Conservation (phyloP, 192 early-diverging fungal species). For the Haplosporangium gracile region DNA sequence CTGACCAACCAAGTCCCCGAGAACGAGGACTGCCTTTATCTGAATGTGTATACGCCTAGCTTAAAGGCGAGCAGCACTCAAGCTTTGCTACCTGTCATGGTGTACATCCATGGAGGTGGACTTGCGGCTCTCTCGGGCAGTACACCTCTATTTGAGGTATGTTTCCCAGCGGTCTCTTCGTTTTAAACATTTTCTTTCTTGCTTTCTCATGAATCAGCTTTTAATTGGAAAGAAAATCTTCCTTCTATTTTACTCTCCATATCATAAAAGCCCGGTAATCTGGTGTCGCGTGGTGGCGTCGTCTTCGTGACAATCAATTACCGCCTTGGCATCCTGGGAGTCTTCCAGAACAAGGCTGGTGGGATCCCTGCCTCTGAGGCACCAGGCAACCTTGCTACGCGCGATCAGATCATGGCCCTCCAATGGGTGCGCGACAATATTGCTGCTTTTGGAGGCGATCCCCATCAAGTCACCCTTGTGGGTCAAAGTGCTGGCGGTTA, state of each 20-base stretch:
- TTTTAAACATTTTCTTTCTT: neutral
- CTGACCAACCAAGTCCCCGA: neutral
- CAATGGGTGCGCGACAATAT: constrained; percentile 72
- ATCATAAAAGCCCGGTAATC: neutral
- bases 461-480: constrained; percentile 62
- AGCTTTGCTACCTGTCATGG: constrained; percentile 5
- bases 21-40: constrained; percentile 29
- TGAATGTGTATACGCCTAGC: constrained; percentile 28
- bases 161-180: neutral
- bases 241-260: neutral
- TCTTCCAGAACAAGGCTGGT: neutral
- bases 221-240: neutral
- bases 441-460: constrained; percentile 71
- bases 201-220: neutral
- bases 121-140: neutral
- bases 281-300: constrained; percentile 20
- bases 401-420: constrained; percentile 52
- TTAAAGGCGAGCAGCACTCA: neutral
- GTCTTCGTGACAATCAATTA: constrained; percentile 27
- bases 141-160: neutral
- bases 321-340: constrained; percentile 1
- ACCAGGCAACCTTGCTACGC: constrained; percentile 8
- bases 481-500: constrained; percentile 49
- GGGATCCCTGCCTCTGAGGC: neutral
- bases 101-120: constrained; percentile 18